A percentile compares a stretch with the other conserved stretches of the same genome.
Evolutionary conservation across 2,329 filamentous ascomycete species (phyloP).

Genomic region (Plectosphaerella cucumerina): DNA sequence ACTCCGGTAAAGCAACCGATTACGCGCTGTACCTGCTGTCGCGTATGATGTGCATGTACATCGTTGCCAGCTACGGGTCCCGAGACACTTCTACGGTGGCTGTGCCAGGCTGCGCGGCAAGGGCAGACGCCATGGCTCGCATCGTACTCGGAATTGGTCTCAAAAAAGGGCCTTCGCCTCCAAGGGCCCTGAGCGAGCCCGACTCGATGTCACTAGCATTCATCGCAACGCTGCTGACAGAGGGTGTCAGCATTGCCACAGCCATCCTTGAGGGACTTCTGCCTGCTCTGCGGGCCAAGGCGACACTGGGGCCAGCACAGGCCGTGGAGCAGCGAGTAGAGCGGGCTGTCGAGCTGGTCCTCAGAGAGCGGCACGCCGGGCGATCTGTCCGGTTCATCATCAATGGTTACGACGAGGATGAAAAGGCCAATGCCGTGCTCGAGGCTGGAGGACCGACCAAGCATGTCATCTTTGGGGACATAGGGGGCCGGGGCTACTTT

Average conservation of each 20-base stretch:
- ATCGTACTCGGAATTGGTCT: neutral
- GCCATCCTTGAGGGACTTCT: neutral
- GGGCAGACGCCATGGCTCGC: neutral
- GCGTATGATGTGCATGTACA: neutral
- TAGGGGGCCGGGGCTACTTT: neutral
- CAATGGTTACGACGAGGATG: neutral
- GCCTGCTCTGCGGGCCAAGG: neutral
- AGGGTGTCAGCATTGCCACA: neutral
- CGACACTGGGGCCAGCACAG: neutral
- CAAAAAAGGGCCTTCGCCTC: neutral
- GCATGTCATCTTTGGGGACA: neutral
- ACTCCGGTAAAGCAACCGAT: neutral
- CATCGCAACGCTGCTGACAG: neutral
- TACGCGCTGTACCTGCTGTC: constrained; percentile 1
- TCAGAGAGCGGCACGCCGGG: neutral
- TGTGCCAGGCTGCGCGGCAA: neutral
- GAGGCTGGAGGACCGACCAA: neutral
- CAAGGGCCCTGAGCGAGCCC: neutral
- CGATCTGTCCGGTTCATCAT: neutral
- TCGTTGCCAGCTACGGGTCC: neutral
- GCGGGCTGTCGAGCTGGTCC: neutral
- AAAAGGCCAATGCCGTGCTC: neutral
- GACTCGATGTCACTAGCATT: neutral
- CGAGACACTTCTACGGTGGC: neutral
- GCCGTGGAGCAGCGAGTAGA: neutral